These are phyloP conservation scores for Dipodascus albidus DNA, from an alignment of 805 yeast species.

Conservation along the genomic window DNA sequence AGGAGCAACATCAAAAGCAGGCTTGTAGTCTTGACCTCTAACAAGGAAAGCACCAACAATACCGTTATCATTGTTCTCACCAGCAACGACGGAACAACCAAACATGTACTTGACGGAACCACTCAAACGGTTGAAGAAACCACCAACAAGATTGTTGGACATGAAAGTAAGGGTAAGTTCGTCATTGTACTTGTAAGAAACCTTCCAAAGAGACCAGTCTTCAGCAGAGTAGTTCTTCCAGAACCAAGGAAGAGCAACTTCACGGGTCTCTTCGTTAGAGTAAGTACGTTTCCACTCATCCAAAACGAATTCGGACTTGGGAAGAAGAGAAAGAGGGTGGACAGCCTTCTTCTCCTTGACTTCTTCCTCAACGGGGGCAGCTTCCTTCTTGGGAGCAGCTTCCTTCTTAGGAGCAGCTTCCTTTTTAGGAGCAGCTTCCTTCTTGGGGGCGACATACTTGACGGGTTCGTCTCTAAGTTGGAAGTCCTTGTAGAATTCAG, in stretches of 20 bases:
- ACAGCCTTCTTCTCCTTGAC: slow-evolving; percentile 60
- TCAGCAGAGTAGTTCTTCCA: slow-evolving; percentile 88
- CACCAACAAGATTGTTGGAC: slow-evolving; percentile 97
- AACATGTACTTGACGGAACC: slow-evolving; percentile 91
- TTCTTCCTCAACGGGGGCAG: slow-evolving; percentile 35
- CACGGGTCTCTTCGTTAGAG: slow-evolving; percentile 96
- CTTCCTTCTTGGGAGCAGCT: slow-evolving; percentile 26
- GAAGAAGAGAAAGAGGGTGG: slow-evolving; percentile 84
- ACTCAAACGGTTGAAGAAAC: slow-evolving; percentile 90
- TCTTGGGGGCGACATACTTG: slow-evolving; percentile 59
- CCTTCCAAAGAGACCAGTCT: slow-evolving; percentile 93
- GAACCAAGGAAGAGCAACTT: slow-evolving; percentile 92
- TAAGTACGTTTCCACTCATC: slow-evolving; percentile 96
- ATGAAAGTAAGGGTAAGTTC: slow-evolving; percentile 94
- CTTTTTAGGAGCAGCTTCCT: slow-evolving; percentile 54
- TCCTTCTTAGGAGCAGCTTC: slow-evolving; percentile 22
- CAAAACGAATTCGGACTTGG: slow-evolving; percentile 54
- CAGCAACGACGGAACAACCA: slow-evolving; percentile 90
- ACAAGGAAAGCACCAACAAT: slow-evolving; percentile 89
- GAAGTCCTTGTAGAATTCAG: slow-evolving; percentile 38
- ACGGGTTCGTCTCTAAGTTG: slow-evolving; percentile 53
- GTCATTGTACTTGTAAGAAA: slow-evolving; percentile 94
- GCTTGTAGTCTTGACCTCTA: slow-evolving; percentile 83
- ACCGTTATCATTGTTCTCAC: slow-evolving; percentile 98
- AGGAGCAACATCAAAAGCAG: slow-evolving; percentile 98